Conservation (phyloP, 2,329 filamentous ascomycete genomes). For the Fusarium annulatum region DNA sequence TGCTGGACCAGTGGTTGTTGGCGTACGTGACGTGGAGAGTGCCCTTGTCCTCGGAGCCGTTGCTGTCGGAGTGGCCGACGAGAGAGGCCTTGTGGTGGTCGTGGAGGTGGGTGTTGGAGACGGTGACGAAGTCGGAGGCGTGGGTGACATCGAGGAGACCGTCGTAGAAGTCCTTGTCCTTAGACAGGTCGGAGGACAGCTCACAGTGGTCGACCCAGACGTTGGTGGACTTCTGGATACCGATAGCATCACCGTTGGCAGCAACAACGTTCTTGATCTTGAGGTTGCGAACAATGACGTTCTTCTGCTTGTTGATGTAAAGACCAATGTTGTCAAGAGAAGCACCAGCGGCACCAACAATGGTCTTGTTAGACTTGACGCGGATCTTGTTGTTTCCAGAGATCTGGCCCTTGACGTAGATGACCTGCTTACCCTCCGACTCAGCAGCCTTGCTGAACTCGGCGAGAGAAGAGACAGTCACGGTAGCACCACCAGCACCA, state of each 20-base stretch:
- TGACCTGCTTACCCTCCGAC: constrained; percentile 55
- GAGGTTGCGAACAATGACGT: constrained; percentile 73
- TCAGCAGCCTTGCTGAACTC: constrained; percentile 59
- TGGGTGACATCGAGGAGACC: constrained; percentile 73
- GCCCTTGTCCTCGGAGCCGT: constrained; percentile 68
- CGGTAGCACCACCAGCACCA: constrained; percentile 61
- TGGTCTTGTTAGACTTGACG: constrained; percentile 59
- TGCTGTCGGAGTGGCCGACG: constrained; percentile 69
- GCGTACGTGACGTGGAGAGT: constrained; percentile 72
- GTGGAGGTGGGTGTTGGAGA: constrained; percentile 50
- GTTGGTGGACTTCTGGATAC: constrained; percentile 66
- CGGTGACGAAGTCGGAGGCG: constrained; percentile 69
- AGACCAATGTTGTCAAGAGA: constrained; percentile 61
- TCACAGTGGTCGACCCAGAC: constrained; percentile 77
- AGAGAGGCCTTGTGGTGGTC: constrained; percentile 68
- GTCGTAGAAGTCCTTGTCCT: constrained; percentile 77
- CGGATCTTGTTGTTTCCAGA: constrained; percentile 52
- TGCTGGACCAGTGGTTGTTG: constrained; percentile 74
- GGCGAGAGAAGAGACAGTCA: constrained; percentile 56
- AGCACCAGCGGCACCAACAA: constrained; percentile 54
- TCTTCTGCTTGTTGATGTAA: constrained; percentile 62
- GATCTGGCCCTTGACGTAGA: constrained; percentile 57
- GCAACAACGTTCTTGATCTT: constrained; percentile 67
- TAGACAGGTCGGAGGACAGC: constrained; percentile 66
- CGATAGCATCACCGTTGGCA: constrained; percentile 68